Evolutionary conservation across 2,329 filamentous ascomycete genomes (phyloP), one percentile per base, ranked within the genome.

Genomic region (Ploettnerulaceae sp.): DNA sequence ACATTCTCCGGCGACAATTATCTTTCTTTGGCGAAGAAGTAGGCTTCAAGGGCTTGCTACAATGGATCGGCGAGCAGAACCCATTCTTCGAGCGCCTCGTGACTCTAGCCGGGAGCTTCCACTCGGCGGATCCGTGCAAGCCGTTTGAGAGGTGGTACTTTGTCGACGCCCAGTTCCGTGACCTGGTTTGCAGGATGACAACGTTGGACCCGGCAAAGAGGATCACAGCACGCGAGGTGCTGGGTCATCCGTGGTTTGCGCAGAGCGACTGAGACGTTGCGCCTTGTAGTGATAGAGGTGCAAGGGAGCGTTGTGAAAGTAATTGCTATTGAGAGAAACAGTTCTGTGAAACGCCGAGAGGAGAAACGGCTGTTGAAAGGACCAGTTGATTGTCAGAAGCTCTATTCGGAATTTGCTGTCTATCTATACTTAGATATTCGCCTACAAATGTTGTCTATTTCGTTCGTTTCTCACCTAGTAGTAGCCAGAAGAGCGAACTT

Each of bases 11-110:
- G 51, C 67, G 68, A 17, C 71, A 73, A 51, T 64, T 74, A 11
- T 75, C 70, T 3, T 71, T 69, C 53, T 74, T 74, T 57, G 66
- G 65, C 32, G 66, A 74, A 51, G 59, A 62, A 58, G 58, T 70
- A 4, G 64, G 66, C 29, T 62, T 72, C 29, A 60, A 65, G 26
- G 66, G 61, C 15, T 62, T 74, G 45, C 53, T 74, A 28, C 60
- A 65, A 37, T 66, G 69, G 55, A 64, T 73, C 35, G 68, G 66
- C 21, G 58, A 58, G 5, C 58, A 66, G 17, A 69, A 66, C 51
- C 67, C 66, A 14, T 72, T 65, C 64, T 57, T 59, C 22, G 47
- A 65, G 25, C 59, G 67, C 25, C 64, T 72, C 33, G 58, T 63
- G 37, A 61, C 66, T 29, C 62, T 69, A 37, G 56, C 60, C 22